These are phyloP conservation scores for Leccinum solheimii DNA, from an alignment of 1,284 basidiomycete species.

Conservation along the genomic window DNA sequence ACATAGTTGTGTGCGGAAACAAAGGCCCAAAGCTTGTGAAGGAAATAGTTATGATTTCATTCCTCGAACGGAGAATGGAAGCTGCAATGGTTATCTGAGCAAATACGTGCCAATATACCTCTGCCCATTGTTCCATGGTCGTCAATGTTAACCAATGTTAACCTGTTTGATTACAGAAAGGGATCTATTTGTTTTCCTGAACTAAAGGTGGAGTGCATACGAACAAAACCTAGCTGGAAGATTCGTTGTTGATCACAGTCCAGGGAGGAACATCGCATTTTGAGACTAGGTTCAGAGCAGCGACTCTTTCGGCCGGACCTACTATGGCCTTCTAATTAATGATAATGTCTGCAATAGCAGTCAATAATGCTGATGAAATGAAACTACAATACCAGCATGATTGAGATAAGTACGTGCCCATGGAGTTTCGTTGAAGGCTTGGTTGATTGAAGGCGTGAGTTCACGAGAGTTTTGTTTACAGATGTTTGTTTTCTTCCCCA, in stretches of 20 bases:
- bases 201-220: too few species aligned
- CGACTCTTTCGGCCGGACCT: background rate
- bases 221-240: too few species aligned
- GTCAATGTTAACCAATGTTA: too few species aligned
- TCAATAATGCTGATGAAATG: background rate
- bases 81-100: too few species aligned
- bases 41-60: background rate
- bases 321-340: background rate
- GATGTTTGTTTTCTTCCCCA: slow-evolving; percentile 8
- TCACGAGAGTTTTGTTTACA: background rate
- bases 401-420: background rate
- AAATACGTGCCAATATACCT: too few species aligned
- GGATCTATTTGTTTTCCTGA: too few species aligned
- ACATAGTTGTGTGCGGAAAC: background rate
- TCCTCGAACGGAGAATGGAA: background rate
- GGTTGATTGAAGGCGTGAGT: background rate
- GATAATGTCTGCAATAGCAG: background rate
- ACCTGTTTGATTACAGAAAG: too few species aligned
- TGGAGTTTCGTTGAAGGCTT: background rate
- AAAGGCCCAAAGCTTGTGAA: background rate
- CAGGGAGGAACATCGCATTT: background rate
- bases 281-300: background rate
- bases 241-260: background rate
- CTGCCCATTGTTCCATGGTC: too few species aligned
- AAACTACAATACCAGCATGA: background rate